Evolutionary conservation across 176 grass and related monocot species (phyloP), one percentile per base, ranked within the genome.

Genomic region (Zoysia pacifica): DNA sequence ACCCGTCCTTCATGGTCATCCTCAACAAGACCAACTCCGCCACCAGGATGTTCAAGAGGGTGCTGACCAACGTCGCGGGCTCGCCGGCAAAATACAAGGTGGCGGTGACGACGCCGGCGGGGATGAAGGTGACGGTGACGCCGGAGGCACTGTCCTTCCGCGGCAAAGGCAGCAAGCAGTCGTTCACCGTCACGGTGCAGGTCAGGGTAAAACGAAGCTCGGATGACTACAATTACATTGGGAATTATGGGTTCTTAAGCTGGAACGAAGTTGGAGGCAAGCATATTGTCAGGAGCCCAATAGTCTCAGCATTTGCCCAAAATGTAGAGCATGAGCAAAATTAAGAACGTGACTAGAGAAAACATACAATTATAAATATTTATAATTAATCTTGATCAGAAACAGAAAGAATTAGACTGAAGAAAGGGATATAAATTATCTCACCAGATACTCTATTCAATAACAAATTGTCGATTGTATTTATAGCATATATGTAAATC

Each of bases 201-300:
- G 65, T 85, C 69, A 85, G 66, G 58, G 71, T 82, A 42, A 89
- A 87, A 44, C 77, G 74, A 54, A 47, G 43, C 49, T 61, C 12
- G 9, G 37, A 60, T 52, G 58, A 73, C 1, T 48, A 72, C 67
- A 76, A 53, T 11, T 89, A 74, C 83, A 72, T 87, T 73, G 92
- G 86, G 28, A 94, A 91, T n/a, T 82, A 84, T 77, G 91, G 91
- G 54, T 91, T 85, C 82, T 79, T 94, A 82, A 91, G n/a, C 65
- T 94, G 91, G 91, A 91, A 88, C 55, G 88, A 94, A 51, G 86
- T 77, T 79, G 88, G 91, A 77, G 91, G 91, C 43, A 86, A 89
- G 37, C 89, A 89, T 94, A 80, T 86, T 42, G 91, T 91, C 41
- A 91, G 54, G 43, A 94, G 91, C 47, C 89, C 89, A 48, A 87